Evolutionary conservation across 495 filamentous ascomycete species (phyloP).

Genomic region (Aspergillus egyptiacus): DNA sequence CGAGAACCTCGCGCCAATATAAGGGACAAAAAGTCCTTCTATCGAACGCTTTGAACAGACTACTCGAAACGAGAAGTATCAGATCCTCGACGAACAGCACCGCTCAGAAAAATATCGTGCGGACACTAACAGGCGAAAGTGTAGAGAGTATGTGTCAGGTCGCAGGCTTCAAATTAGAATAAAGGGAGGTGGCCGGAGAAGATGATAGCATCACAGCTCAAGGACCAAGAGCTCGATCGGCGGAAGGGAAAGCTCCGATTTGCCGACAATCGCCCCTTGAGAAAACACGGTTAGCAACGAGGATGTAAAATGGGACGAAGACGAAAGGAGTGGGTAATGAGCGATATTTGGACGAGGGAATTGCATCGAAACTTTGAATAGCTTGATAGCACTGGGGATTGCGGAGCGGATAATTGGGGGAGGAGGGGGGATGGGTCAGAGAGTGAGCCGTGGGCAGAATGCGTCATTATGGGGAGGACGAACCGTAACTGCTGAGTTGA

Average conservation of each 20-base stretch:
- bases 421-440: conserved; percentile 10
- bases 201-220: conserved; percentile 13
- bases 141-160: conserved; percentile 1
- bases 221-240: conserved; percentile 18
- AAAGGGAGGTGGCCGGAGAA: conserved; percentile 9
- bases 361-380: too few relatives aligned
- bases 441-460: conserved; percentile 22
- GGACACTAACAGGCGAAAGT: not conserved
- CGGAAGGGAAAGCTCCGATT: conserved; percentile 26
- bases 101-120: not conserved
- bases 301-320: not conserved
- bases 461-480: conserved; percentile 37
- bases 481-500: not conserved
- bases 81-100: not conserved
- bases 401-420: conserved; percentile 2
- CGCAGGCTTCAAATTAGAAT: conserved; percentile 14
- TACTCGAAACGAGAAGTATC: not conserved
- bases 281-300: conserved; percentile 14
- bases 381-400: conserved; percentile 1
- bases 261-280: conserved; percentile 15
- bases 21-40: conserved; percentile 12
- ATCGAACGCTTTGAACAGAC: not conserved
- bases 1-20: conserved; percentile 19
- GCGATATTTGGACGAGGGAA: not conserved
- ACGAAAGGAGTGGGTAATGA: not conserved